Evolutionary conservation across 495 filamentous ascomycete genomes (phyloP).

Genomic region (Podospora anserina): DNA sequence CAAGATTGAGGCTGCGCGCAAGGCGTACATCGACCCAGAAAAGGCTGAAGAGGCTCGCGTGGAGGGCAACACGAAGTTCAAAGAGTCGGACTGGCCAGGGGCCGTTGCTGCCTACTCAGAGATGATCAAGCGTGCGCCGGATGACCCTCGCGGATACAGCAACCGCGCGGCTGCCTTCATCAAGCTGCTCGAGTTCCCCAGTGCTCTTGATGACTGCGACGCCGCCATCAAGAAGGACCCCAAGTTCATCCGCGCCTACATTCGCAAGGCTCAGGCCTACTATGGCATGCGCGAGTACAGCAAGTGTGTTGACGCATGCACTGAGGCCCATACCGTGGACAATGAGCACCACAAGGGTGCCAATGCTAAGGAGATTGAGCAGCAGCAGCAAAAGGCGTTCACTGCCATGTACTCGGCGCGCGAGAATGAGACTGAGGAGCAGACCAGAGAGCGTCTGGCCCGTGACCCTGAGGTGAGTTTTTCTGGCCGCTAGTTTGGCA

Average conservation of each 20-base stretch:
- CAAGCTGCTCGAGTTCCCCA: slow-evolving; percentile 93
- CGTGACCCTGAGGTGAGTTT: slow-evolving; percentile 83
- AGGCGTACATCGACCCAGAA: slow-evolving; percentile 81
- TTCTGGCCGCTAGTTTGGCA: neutral
- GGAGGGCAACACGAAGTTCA: slow-evolving; percentile 93
- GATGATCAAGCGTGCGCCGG: slow-evolving; percentile 93
- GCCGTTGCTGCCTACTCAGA: slow-evolving; percentile 94
- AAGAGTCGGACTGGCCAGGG: slow-evolving; percentile 92
- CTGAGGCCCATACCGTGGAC: slow-evolving; percentile 75
- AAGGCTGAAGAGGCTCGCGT: slow-evolving; percentile 96
- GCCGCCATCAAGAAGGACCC: slow-evolving; percentile 83
- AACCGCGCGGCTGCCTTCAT: slow-evolving; percentile 96
- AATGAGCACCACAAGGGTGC: slow-evolving; percentile 59
- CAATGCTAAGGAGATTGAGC: slow-evolving; percentile 84
- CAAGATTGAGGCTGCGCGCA: slow-evolving; percentile 70
- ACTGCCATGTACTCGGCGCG: slow-evolving; percentile 81
- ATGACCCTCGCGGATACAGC: slow-evolving; percentile 91
- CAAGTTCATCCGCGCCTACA: slow-evolving; percentile 91
- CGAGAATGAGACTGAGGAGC: slow-evolving; percentile 93
- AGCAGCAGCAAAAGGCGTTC: slow-evolving; percentile 92
- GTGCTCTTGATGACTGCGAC: slow-evolving; percentile 90
- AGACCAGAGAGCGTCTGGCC: slow-evolving; percentile 88
- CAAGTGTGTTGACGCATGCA: slow-evolving; percentile 85
- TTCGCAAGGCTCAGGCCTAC: slow-evolving; percentile 89
- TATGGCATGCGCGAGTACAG: slow-evolving; percentile 97